Evolutionary conservation across 495 filamentous ascomycete species (phyloP), one percentile per base, ranked within the genome.

Genomic region (Poronia punctata): DNA sequence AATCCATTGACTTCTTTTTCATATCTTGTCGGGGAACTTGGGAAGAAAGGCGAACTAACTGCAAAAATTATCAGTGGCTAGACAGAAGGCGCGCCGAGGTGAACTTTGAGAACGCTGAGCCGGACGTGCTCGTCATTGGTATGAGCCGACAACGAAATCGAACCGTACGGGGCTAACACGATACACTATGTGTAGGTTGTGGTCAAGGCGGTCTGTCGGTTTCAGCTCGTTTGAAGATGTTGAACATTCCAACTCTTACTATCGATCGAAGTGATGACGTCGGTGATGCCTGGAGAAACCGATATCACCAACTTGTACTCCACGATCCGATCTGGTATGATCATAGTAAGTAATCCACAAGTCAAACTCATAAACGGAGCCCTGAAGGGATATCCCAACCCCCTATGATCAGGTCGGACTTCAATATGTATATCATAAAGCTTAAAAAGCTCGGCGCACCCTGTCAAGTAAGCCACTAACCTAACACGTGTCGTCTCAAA

Each of bases 301-400:
- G 86, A 18, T 82, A 82, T 48, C 60, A 68, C 38, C 62, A 70
- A 22, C 65, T 76, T 3, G 83, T 88, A 0, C 70, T 86, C 4
- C 86, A 89, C 49, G 84, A 88, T 44, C 79, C 83, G 0, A 77
- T 88, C 3, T 83, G 80, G 76, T 86, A 76, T 48, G 81, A 87
- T 51, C 83, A 88, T 51, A 54, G 88, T 56, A 80, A 84, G 1
- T 88, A 87, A n/a, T n/a, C n/a, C n/a, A n/a, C n/a, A n/a, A n/a
- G n/a, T n/a, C n/a, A n/a, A n/a, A n/a, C n/a, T n/a, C n/a, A n/a
- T n/a, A n/a, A n/a, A n/a, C n/a, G n/a, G n/a, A n/a, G n/a, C n/a
- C n/a, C n/a, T n/a, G n/a, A n/a, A n/a, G n/a, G n/a, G n/a, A n/a
- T n/a, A n/a, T n/a, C n/a, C n/a, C n/a, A n/a, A n/a, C n/a, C n/a